Percentiles rank a stretch among this genome's conserved stretches.
These are phyloP conservation scores for Exophiala sp. DNA, from an alignment of 2,329 filamentous ascomycete genomes.

Conservation along the genomic window DNA sequence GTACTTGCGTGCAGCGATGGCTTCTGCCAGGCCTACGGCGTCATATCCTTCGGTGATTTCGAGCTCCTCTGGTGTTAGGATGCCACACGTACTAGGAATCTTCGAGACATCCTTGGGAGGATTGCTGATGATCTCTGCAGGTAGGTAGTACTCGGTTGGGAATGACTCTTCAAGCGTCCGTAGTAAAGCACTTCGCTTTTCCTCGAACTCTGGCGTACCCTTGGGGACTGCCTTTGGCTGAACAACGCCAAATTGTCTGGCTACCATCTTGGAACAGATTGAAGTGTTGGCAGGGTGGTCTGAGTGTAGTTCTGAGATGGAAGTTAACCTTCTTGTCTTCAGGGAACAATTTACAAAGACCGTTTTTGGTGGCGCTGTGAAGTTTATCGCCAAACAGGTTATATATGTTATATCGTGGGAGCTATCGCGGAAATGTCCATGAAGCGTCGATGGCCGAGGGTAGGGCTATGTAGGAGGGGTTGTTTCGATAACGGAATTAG, in stretches of 20 bases:
- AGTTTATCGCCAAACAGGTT: no score
- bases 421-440: not conserved
- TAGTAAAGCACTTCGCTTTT: slow-evolving; percentile 12
- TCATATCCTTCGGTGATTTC: slow-evolving; percentile 50
- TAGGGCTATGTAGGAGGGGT: not conserved
- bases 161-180: slow-evolving; percentile 31
- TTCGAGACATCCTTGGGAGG: slow-evolving; percentile 39
- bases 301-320: not conserved
- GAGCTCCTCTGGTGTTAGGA: slow-evolving; percentile 44
- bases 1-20: slow-evolving; percentile 28
- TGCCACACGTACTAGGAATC: slow-evolving; percentile 48
- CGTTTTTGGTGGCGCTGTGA: not conserved
- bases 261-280: slow-evolving; percentile 8
- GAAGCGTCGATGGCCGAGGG: not conserved
- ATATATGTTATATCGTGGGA: no score
- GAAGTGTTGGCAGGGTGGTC: not conserved
- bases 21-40: slow-evolving; percentile 37
- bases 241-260: slow-evolving; percentile 8
- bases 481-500: no score
- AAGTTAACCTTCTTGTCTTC: no score
- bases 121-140: slow-evolving; percentile 21
- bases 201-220: slow-evolving; percentile 19
- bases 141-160: slow-evolving; percentile 44
- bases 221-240: slow-evolving; percentile 9
- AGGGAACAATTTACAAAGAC: no score